Conservation (phyloP, 257 asterid species). For the Cinchona pubescens region DNA sequence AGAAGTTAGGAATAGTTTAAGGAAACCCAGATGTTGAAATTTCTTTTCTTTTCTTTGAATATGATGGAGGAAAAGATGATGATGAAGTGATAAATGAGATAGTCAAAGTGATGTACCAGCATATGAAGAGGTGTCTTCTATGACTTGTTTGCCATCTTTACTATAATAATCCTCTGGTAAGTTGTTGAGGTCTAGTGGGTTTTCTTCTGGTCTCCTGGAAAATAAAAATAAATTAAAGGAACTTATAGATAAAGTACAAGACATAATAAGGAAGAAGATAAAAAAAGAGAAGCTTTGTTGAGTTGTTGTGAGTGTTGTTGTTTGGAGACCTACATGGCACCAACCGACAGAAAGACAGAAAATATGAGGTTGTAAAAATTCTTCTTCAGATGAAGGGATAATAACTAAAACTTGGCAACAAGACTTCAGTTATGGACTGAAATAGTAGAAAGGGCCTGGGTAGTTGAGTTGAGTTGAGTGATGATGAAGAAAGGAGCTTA, state of each 20-base stretch:
- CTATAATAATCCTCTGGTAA: conserved; percentile 83
- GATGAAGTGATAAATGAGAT: not conserved
- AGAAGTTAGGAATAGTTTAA: not conserved
- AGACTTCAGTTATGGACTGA: conserved; percentile 72
- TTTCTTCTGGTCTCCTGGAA: conserved; percentile 79
- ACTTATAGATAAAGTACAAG: not conserved
- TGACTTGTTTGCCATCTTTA: conserved; percentile 53
- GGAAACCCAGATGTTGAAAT: not conserved
- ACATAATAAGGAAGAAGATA: conserved; percentile 15
- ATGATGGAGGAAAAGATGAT: conserved; percentile 1
- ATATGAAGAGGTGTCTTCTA: conserved; percentile 78
- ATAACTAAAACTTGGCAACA: conserved; percentile 39
- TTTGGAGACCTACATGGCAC: conserved; percentile 54
- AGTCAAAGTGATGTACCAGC: conserved; percentile 54
- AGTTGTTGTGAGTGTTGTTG: conserved; percentile 38
- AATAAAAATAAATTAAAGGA: conserved; percentile 3
- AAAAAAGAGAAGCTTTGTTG: conserved; percentile 1
- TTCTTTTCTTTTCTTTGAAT: not conserved
- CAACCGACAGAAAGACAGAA: conserved; percentile 71
- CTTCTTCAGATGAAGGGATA: conserved; percentile 25
- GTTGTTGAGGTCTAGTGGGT: conserved; percentile 90
- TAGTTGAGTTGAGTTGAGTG: conserved; percentile 49
- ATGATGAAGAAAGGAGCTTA: conserved; percentile 56
- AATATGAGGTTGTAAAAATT: conserved; percentile 7
- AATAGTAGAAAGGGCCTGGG: conserved; percentile 22